Percentiles rank a stretch among this genome's conserved stretches.
phyloP scores from a whole-genome alignment of 1,284 basidiomycete genomes.

The Cutaneotrichosporon dermatis region DNA sequence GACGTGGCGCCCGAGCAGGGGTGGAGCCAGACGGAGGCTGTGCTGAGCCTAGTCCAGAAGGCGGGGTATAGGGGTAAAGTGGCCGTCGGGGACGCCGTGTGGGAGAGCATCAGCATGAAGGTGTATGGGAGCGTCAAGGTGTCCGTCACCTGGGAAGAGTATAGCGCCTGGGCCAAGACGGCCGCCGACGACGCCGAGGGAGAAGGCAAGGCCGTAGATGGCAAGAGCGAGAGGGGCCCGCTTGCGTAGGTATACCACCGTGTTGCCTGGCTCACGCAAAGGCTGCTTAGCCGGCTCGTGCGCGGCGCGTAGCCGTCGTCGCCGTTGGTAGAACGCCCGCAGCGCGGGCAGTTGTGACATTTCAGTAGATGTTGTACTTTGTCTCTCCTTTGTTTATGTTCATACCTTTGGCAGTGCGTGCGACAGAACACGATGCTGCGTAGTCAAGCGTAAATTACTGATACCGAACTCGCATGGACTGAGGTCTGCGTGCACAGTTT shows the following conservation, averaged over 20 bases:
- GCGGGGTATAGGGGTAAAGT: slow-evolving; percentile 81
- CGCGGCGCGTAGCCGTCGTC: slow-evolving; percentile 1
- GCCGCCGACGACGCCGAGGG: background rate
- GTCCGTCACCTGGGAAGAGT: slow-evolving; percentile 70
- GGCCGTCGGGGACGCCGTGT: slow-evolving; percentile 60
- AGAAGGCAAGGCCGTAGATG: no score
- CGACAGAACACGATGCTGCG: no score
- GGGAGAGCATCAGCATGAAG: slow-evolving; percentile 69
- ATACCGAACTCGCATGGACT: no score
- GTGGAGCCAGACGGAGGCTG: slow-evolving; percentile 82
- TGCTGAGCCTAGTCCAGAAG: slow-evolving; percentile 87
- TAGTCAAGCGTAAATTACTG: no score
- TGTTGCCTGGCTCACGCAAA: slow-evolving; percentile 2
- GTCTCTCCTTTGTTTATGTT: no score
- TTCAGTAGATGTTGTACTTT: no score
- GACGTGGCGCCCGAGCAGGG: slow-evolving; percentile 88
- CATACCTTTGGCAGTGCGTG: no score
- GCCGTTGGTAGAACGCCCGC: background rate
- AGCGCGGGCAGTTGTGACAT: no score
- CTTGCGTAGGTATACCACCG: slow-evolving; percentile 13
- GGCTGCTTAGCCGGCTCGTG: slow-evolving; percentile 7
- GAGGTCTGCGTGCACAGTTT: no score
- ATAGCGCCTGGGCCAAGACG: slow-evolving; percentile 31
- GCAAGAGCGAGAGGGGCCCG: background rate
- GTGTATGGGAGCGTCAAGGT: slow-evolving; percentile 81